phyloP scores from a whole-genome alignment of 1,284 basidiomycete genomes.

The Cerioporus squamosus region DNA sequence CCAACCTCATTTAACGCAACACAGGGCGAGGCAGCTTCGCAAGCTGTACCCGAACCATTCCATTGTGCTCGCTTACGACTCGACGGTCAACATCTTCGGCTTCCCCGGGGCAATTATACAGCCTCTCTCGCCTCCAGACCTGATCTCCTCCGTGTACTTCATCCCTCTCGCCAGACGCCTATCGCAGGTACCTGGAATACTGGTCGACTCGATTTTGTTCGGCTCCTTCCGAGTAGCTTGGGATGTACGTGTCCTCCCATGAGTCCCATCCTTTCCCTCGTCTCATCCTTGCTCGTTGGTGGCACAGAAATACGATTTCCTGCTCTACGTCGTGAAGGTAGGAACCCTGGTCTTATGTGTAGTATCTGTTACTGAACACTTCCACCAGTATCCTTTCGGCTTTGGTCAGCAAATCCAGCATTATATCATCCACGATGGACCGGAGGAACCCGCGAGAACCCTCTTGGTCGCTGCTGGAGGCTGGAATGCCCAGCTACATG shows the following conservation, averaged over 20 bases:
- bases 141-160: constrained; percentile 55
- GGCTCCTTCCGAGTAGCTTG: constrained; percentile 62
- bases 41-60: constrained; percentile 66
- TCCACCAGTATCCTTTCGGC: constrained; percentile 49
- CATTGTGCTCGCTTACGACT: constrained; percentile 56
- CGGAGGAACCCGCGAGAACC: constrained; percentile 54
- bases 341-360: background rate
- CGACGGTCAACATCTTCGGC: constrained; percentile 48
- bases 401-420: constrained; percentile 41
- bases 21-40: constrained; percentile 55
- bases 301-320: constrained; percentile 48
- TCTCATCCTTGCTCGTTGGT: background rate
- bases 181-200: constrained; percentile 51
- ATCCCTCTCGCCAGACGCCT: constrained; percentile 48
- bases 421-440: constrained; percentile 65
- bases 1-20: background rate
- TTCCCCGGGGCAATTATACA: constrained; percentile 54
- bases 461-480: constrained; percentile 59
- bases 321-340: constrained; percentile 51
- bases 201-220: constrained; percentile 55
- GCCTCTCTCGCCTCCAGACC: constrained; percentile 51
- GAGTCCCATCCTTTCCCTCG: background rate
- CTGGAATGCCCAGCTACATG: constrained; percentile 55
- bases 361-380: background rate
- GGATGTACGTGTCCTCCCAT: constrained; percentile 59